phyloP scores from a whole-genome alignment of 1,284 basidiomycete species.

The Cryptococcus amylolentus region DNA sequence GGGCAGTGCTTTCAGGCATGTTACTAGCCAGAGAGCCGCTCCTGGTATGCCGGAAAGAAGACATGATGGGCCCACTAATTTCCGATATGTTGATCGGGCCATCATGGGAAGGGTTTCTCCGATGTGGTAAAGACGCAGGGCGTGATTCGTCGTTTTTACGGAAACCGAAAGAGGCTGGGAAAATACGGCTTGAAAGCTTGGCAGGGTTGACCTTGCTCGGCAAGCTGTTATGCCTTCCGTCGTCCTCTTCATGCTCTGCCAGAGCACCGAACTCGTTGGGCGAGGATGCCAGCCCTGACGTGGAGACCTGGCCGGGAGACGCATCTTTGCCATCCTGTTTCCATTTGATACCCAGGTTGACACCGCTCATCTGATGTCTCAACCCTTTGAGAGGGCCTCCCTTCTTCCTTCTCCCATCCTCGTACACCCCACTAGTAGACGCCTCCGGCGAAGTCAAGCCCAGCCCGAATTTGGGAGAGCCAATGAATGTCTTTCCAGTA shows the following conservation, averaged over 20 bases:
- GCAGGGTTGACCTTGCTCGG: conserved; percentile 2
- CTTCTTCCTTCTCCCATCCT: conserved; percentile 8
- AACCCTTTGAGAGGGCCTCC: conserved; percentile 19
- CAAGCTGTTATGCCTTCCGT: background rate
- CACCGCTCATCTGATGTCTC: conserved; percentile 22
- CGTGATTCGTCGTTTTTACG: conserved; percentile 5
- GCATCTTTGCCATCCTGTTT: conserved; percentile 6
- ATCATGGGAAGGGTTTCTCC: conserved; percentile 12
- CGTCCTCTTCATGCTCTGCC: background rate
- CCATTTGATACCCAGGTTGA: conserved; percentile 14
- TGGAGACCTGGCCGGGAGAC: conserved; percentile 4
- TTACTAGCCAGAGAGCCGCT: background rate
- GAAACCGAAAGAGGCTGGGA: conserved; percentile 11
- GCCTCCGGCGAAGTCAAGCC: conserved; percentile 1
- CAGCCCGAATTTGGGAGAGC: background rate
- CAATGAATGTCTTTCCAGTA: background rate
- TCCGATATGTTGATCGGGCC: conserved; percentile 5
- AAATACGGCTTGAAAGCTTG: conserved; percentile 9
- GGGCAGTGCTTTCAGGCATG: background rate
- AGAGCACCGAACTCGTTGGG: conserved; percentile 10
- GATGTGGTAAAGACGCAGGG: background rate
- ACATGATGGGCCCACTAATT: conserved; percentile 6
- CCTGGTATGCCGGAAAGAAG: conserved; percentile 5
- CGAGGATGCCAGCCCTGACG: background rate
- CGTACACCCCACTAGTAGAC: background rate